phyloP scores from a whole-genome alignment of 2,329 filamentous ascomycete genomes.

The Pseudodiploospora longispora region DNA sequence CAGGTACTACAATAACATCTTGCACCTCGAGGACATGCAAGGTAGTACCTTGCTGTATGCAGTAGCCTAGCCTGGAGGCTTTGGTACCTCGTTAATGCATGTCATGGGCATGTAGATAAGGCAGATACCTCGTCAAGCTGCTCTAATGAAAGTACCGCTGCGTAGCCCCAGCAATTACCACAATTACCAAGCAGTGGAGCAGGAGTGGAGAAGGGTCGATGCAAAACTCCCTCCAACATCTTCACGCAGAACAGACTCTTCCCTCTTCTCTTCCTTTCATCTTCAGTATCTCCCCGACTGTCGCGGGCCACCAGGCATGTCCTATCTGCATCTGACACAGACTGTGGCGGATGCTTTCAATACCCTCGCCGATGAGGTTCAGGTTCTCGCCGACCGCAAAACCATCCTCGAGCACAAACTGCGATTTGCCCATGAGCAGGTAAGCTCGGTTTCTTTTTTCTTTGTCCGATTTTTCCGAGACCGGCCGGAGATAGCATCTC shows the following conservation, averaged over 20 bases:
- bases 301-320: constrained; percentile 22
- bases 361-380: constrained; percentile 56
- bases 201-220: too few relatives aligned
- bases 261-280: constrained; percentile 3
- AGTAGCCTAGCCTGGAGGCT: too few relatives aligned
- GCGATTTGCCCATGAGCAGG: constrained; percentile 58
- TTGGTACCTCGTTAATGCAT: too few relatives aligned
- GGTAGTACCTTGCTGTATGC: too few relatives aligned
- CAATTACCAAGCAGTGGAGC: too few relatives aligned
- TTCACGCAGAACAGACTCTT: neutral
- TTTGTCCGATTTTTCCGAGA: constrained; percentile 4
- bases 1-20: too few relatives aligned
- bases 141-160: too few relatives aligned
- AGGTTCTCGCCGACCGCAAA: constrained; percentile 54
- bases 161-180: too few relatives aligned
- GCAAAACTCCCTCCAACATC: neutral
- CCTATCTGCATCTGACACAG: constrained; percentile 37
- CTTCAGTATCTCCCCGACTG: neutral
- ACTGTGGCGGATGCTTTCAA: constrained; percentile 57
- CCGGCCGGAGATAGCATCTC: neutral
- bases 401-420: constrained; percentile 60
- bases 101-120: too few relatives aligned
- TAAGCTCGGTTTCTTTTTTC: constrained; percentile 28
- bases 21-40: too few relatives aligned
- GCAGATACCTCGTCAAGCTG: too few relatives aligned